A percentile compares a stretch with the other conserved stretches of the same genome.
These are phyloP conservation scores for Chondrostereum purpureum DNA, from an alignment of 1,284 basidiomycete genomes.

Conservation along the genomic window DNA sequence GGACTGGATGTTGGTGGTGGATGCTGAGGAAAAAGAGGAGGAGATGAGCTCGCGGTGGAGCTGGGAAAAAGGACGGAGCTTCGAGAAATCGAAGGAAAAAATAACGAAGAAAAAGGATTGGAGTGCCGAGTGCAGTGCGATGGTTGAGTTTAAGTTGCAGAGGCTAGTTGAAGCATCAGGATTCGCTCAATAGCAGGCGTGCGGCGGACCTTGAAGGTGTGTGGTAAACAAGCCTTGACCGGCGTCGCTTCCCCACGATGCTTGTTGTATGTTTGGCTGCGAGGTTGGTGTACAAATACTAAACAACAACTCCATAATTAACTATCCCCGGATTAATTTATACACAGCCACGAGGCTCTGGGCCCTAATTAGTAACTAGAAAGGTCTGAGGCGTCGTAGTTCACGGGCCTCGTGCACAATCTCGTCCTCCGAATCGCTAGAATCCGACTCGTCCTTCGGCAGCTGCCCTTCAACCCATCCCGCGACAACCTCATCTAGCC, in stretches of 20 bases:
- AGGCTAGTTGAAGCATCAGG: slow-evolving; percentile 7
- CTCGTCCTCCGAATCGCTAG: slow-evolving; percentile 40
- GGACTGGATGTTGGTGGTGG: too few species aligned
- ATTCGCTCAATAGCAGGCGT: neutral
- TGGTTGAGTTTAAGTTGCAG: slow-evolving; percentile 1
- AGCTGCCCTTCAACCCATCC: slow-evolving; percentile 28
- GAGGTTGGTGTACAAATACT: slow-evolving; percentile 14
- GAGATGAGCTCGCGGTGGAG: slow-evolving; percentile 7
- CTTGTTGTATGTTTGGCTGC: slow-evolving; percentile 2
- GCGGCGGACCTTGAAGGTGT: slow-evolving; percentile 6
- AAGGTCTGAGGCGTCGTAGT: slow-evolving; percentile 58
- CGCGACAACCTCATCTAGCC: slow-evolving; percentile 57
- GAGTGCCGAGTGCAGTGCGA: slow-evolving; percentile 2
- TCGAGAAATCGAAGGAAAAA: slow-evolving; percentile 11
- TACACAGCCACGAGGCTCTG: slow-evolving; percentile 2
- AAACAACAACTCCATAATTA: slow-evolving; percentile 10
- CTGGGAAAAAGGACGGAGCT: slow-evolving; percentile 9
- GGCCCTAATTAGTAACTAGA: slow-evolving; percentile 24
- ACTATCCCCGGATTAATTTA: slow-evolving; percentile 5
- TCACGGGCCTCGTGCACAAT: slow-evolving; percentile 57
- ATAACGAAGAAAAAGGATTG: slow-evolving; percentile 16
- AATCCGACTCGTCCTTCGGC: slow-evolving; percentile 23
- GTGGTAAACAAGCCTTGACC: slow-evolving; percentile 10
- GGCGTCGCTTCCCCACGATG: too few species aligned
- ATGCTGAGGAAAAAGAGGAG: too few species aligned